Base-by-base conservation (phyloP, 108 stramenopile species). In the Asterionellopsis glacialis region DNA sequence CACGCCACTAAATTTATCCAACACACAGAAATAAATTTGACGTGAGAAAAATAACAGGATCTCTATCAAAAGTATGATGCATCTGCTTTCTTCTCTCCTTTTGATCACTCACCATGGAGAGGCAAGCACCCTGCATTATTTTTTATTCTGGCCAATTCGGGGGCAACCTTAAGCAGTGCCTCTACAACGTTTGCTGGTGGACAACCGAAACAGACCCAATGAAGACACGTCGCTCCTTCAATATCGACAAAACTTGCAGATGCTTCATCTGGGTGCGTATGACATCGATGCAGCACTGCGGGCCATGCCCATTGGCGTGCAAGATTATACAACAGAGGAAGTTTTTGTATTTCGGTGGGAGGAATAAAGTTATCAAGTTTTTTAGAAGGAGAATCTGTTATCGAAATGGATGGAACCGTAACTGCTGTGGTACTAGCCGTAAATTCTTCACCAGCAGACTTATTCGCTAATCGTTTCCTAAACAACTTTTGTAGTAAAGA, bases 181-280 rank as follows among this genome's bases (percentile, higher is more conserved):
- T 58, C 41, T 0, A 79, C 50, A 11, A 45, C 62, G 1, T 21
- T 41, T 14, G 47, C 21, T n/a, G 72, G 77, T 33, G 72, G 61
- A 13, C 54, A 52, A 16, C 61, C 68, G 48, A 72, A 61, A 15
- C 27, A 25, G 47, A 51, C 58, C 48, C 54, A 55, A 53, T 77
- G 70, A 2, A 72, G 53, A 13, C 28, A 41, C 23, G 65, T 77
- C 38, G 72, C 63, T 22, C 71, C 70, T 10, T 0, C 44, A 15
- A 0, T 42, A 60, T 65, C 57, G 43, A 45, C 18, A 42, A 27
- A 39, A 14, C 24, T 23, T 23, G 16, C 26, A 21, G 16, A 21
- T 1, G 62, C 70, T 61, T 77, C 76, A n/a, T 59, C 45, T 15
- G 76, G 66, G 56, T 77, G 76, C 7, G 66, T 72, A 14, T 68